Evolutionary conservation across 2,329 filamentous ascomycete genomes (phyloP).

Genomic region (Xylaria hypoxylon): DNA sequence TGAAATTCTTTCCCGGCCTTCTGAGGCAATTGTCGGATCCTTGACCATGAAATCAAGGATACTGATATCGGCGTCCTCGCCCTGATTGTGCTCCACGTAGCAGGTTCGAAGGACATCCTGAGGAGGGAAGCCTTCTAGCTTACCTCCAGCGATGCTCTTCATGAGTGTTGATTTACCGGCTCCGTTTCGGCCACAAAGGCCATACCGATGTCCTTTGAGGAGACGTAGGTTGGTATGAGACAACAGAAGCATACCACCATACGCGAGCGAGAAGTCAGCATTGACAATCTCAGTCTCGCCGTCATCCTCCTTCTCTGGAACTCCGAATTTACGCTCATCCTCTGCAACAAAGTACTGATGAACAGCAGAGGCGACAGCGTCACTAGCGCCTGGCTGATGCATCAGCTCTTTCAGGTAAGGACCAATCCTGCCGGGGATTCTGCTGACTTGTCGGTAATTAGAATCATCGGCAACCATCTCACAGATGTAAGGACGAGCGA

Average conservation of each 20-base stretch:
- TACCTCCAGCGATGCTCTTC: constrained; percentile 94
- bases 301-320: constrained; percentile 86
- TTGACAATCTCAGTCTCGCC: constrained; percentile 97
- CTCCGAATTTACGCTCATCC: constrained; percentile 87
- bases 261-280: constrained; percentile 95
- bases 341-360: constrained; percentile 83
- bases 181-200: constrained; percentile 95
- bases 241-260: constrained; percentile 95
- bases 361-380: constrained; percentile 77
- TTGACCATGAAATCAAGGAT: constrained; percentile 94
- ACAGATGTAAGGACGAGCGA: constrained; percentile 79
- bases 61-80: constrained; percentile 95
- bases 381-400: constrained; percentile 67
- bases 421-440: constrained; percentile 75
- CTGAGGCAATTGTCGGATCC: constrained; percentile 84
- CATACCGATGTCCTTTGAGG: constrained; percentile 96
- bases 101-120: constrained; percentile 94
- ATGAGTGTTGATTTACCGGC: constrained; percentile 99
- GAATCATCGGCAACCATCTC: constrained; percentile 89
- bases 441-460: constrained; percentile 81
- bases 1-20: constrained; percentile 83
- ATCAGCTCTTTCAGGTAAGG: constrained; percentile 83
- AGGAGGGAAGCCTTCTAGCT: constrained; percentile 95
- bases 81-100: constrained; percentile 99
- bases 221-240: constrained; percentile 96